Evolutionary conservation across 208 protist genomes (phyloP), one percentile per base, ranked within the genome.

Genomic region (Leishmania lainsoni): DNA sequence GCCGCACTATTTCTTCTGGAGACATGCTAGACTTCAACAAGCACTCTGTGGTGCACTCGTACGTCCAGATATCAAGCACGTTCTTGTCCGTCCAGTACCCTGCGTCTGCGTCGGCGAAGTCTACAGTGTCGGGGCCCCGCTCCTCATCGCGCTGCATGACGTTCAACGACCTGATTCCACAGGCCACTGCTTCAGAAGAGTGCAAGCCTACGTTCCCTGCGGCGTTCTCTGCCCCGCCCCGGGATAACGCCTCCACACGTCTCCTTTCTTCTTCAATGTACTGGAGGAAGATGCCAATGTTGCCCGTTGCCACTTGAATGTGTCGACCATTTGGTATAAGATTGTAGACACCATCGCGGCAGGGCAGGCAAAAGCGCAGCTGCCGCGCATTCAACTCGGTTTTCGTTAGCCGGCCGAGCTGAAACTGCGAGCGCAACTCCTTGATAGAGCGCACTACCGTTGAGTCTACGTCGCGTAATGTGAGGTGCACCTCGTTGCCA

Each of bases 241-340:
- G 56, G 32, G 35, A 48, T 39, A 59, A n/a, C 58, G 51, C 79
- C 63, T 81, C 83, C 10, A 81, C 70, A 39, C 78, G 75, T 26
- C 39, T 42, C 45, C 75, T 87, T 76, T 89, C 87, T 22, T 78
- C 81, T 29, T 87, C 76, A 8, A 91, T 59, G 66, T 84, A 86
- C 9, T 75, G 52, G 42, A 91, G 75, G 74, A 88, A 92, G 74
- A 90, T 82, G 42, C 79, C 81, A 42, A 86, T 75, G 83, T 92
- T 91, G 22, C 80, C 73, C 3, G 68, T 72, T 16, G 80, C 88
- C 22, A 94, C 87, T 10, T 76, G 42, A 20, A 93, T 91, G 45
- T 81, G 45, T 26, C 83, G 82, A 16, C 89, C 89, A 69, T 88
- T 84, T 3, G 87, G 87, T 42, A 91, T 93, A 14, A 93, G 83